Evolutionary conservation across 139 green algal species (phyloP), one percentile per base, ranked within the genome.

Genomic region (Nannochloris sp.): DNA sequence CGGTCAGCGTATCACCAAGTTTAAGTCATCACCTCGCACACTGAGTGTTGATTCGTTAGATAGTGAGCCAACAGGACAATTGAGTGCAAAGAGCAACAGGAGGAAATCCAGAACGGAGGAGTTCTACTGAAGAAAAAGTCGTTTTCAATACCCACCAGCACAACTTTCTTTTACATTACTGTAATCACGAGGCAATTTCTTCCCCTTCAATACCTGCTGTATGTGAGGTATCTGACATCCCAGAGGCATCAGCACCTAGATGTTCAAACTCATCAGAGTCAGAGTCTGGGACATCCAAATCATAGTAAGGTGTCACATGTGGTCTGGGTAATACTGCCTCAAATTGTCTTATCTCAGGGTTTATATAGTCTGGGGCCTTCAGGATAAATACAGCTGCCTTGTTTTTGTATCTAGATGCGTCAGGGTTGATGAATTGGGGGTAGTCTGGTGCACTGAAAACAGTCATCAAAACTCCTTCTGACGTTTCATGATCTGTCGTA

Each of bases 371-470:
- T 1, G 82, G 83, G 2, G 36, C 69, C 0, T 49, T 62, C 21
- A 95, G 78, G 36, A 88, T 62, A 23, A 79, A 78, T 34, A 94
- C 87, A 2, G 85, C 83, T 1, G 66, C 87, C 64, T 80, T 48
- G 68, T 94, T 94, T 46, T 75, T 53, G 64, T 81, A 88, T 27
- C 74, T 70, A 27, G 57, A 25, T 23, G 48, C 34, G 1, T 40
- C 68, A 19, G 56, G 54, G 14, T 57, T 15, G 10, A 68, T 57
- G 36, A 91, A 84, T 71, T 93, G 87, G 1, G 91, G 90, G 75
- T 97, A 97, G 81, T 97, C 87, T 4, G 91, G 90, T 8, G 91
- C 91, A 48, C 56, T 85, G 78, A 96, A 97, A 1, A 97, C 72
- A 3, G 90, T 97, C 23, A 87, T 62, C 27, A 97, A 78, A 48